A percentile compares a stretch with the other conserved stretches of the same genome.
These are phyloP conservation scores for Pleurotus djamor DNA, from an alignment of 768 basidiomycete genomes.

Conservation along the genomic window DNA sequence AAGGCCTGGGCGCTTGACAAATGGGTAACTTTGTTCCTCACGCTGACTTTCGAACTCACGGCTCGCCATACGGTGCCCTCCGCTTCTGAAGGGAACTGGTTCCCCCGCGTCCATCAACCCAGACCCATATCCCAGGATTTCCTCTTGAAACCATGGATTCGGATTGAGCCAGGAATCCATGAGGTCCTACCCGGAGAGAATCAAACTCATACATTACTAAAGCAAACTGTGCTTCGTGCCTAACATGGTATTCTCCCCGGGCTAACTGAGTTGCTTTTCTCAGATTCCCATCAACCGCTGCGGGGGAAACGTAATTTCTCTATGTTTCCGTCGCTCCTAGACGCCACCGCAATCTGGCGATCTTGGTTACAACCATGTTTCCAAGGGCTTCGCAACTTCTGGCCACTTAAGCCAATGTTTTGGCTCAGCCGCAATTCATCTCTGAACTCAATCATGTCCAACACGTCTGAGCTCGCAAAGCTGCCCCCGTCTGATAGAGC, in stretches of 20 bases:
- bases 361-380: neutral
- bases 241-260: neutral
- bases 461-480: slow-evolving; percentile 20
- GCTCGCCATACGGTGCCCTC: neutral
- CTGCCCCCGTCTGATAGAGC: slow-evolving; percentile 38
- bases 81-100: neutral
- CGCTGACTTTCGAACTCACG: neutral
- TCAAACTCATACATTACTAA: neutral
- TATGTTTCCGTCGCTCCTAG: neutral
- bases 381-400: neutral
- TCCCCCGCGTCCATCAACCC: neutral
- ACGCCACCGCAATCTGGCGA: neutral
- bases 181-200: neutral
- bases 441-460: slow-evolving; percentile 18
- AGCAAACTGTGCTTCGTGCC: neutral
- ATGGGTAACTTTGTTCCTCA: neutral
- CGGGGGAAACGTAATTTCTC: neutral
- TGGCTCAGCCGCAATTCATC: neutral
- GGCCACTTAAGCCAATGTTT: slow-evolving; percentile 1
- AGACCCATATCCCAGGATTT: slow-evolving; percentile 2
- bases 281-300: neutral
- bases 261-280: neutral
- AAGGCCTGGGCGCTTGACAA: neutral
- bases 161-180: slow-evolving; percentile 3
- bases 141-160: slow-evolving; percentile 2